Evolutionary conservation across 257 asterid genomes (phyloP), one percentile per base, ranked within the genome.

Genomic region (Solanum sejunctum): DNA sequence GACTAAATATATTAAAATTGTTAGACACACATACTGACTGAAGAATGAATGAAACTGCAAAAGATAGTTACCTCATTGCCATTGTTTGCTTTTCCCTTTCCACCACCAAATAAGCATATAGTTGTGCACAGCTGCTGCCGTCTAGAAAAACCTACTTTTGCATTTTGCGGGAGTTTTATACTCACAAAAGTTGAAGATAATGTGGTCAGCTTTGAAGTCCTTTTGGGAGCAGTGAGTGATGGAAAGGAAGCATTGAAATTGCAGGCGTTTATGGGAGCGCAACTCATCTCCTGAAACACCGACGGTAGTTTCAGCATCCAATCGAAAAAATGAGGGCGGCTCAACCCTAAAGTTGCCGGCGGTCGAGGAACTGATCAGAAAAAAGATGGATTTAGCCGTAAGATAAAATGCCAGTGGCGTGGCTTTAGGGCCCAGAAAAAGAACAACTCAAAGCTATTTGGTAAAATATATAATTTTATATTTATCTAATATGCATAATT

Each of bases 91-190:
- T 92, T 91, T 75, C 95, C 93, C 85, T 92, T 87, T 55, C 92
- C 91, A 79, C 94, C 93, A 79, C 94, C 93, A 86, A 92, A 91
- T 87, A 88, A 86, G 88, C 94, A 93, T 54, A 90, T 92, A 75
- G 88, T 87, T 63, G 90, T 63, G 78, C 87, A 67, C 54, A 64
- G 87, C 66, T 84, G 90, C 86, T 67, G 57, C 6, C 2, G 79
- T 70, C 85, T 84, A 70, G 86, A 82, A 39, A 84, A 70, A 28
- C 81, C 83, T 80, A 88, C 64, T 80, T 86, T 87, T 64, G 45
- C 79, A 61, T 88, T 90, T 52, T 73, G 87, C 60, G 89, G 88
- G 79, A 87, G 49, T 58, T 84, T 84, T 71, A 84, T 54, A 87
- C 91, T 89, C 8, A 85, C 75, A 89, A 47, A 87, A 51, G 73